Conservation (phyloP, 1,284 basidiomycete species). For the Cutaneotrichosporon sp. region DNA sequence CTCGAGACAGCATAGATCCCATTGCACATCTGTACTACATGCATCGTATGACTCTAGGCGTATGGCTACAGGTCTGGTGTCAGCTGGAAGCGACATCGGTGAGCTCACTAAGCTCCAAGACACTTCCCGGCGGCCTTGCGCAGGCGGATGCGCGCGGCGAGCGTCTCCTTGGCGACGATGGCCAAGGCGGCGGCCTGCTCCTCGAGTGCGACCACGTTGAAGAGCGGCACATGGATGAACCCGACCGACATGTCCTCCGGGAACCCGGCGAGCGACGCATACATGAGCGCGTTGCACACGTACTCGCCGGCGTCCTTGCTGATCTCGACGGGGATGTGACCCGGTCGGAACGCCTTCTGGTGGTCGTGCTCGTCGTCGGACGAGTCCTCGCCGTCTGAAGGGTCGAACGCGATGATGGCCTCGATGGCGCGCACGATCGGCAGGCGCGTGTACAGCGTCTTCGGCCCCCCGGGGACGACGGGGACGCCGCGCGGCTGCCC, state of each 20-base stretch:
- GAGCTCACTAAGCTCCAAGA: not conserved
- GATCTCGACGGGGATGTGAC: conserved; percentile 14
- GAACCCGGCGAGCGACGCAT: conserved; percentile 10
- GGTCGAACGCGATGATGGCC: conserved; percentile 2
- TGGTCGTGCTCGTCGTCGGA: not conserved
- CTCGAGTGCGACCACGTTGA: conserved; percentile 6
- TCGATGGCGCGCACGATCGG: conserved; percentile 4
- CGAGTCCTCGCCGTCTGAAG: not conserved
- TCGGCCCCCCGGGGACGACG: conserved; percentile 10
- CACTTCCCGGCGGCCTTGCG: not conserved
- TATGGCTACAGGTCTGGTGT: not conserved
- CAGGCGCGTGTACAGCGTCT: conserved; percentile 13
- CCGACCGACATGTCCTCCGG: conserved; percentile 9
- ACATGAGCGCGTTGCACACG: conserved; percentile 26
- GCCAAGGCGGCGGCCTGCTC: conserved; percentile 19
- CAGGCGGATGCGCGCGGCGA: not conserved
- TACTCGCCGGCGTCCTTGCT: conserved; percentile 19
- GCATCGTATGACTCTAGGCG: not conserved
- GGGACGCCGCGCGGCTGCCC: conserved; percentile 12
- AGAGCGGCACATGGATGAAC: conserved; percentile 22
- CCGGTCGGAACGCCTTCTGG: too few species aligned
- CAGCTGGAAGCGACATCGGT: not conserved
- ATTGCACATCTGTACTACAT: conserved; percentile 9
- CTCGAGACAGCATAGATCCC: not conserved
- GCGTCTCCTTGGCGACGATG: conserved; percentile 15